phyloP scores from a whole-genome alignment of 495 filamentous ascomycete genomes.

The Aspergillus hancockii region DNA sequence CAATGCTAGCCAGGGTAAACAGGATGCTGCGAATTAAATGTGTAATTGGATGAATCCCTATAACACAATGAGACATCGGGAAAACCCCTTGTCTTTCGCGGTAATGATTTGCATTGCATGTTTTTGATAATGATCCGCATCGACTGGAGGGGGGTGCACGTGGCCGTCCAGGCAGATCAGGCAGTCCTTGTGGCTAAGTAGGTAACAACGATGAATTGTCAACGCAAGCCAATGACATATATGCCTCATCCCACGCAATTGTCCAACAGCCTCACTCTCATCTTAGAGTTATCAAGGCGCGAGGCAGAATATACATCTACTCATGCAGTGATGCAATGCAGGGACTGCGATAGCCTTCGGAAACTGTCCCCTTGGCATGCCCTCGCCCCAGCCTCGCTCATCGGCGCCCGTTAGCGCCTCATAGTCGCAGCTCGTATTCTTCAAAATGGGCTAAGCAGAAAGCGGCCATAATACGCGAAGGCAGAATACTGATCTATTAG shows the following conservation, averaged over 20 bases:
- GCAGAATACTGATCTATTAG: neutral
- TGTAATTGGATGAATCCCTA: neutral
- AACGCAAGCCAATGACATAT: neutral
- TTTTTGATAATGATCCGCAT: too few species aligned
- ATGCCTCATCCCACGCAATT: neutral
- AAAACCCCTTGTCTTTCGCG: neutral
- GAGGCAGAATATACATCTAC: neutral
- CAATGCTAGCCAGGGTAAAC: neutral
- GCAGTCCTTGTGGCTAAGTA: too few species aligned
- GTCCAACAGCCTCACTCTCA: neutral
- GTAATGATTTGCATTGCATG: too few species aligned
- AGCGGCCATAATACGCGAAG: neutral
- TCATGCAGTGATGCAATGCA: neutral
- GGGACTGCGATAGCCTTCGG: neutral
- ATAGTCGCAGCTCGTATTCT: neutral
- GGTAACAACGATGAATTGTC: too few species aligned
- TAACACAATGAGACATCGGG: neutral
- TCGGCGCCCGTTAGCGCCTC: neutral
- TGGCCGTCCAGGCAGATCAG: too few species aligned
- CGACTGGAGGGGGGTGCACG: too few species aligned
- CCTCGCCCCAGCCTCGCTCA: neutral
- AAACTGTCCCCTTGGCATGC: neutral
- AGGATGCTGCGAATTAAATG: neutral
- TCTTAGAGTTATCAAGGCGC: neutral
- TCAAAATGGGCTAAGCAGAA: neutral